Percentiles rank a stretch among this genome's conserved stretches.
These are phyloP conservation scores for Rutidosis leptorrhynchoides DNA, from an alignment of 129 eudicot species.

Conservation along the genomic window DNA sequence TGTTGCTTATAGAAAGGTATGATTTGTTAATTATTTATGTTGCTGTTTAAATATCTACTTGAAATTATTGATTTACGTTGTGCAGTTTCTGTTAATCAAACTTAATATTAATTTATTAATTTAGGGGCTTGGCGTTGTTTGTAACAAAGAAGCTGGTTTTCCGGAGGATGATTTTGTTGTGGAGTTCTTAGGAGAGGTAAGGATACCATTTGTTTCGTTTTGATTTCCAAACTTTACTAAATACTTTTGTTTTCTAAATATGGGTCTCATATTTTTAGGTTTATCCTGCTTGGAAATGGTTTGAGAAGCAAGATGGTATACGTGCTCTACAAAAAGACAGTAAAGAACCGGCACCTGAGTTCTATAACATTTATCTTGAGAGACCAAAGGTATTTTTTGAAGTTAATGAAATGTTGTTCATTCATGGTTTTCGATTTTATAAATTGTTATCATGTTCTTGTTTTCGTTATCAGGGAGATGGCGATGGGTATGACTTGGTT, in stretches of 20 bases:
- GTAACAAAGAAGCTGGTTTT: conserved; percentile 94
- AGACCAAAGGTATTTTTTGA: conserved; percentile 81
- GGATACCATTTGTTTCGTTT: conserved; percentile 14
- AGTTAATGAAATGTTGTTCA: background rate
- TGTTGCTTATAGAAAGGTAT: conserved; percentile 96
- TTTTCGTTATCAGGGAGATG: conserved; percentile 73
- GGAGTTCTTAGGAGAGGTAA: conserved; percentile 97
- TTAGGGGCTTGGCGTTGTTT: conserved; percentile 99
- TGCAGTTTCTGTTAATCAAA: conserved; percentile 9
- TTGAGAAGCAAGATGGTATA: conserved; percentile 98
- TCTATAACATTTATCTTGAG: conserved; percentile 94
- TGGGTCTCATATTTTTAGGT: conserved; percentile 38
- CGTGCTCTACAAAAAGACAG: conserved; percentile 86
- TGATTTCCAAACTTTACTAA: background rate
- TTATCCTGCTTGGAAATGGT: conserved; percentile 99
- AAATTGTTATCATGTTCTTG: conserved; percentile 16
- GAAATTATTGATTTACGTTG: background rate
- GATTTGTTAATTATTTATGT: no score
- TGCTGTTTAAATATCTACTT: background rate
- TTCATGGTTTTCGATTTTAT: background rate
- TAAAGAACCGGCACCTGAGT: conserved; percentile 94
- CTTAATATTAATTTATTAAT: conserved; percentile 11
- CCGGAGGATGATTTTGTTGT: conserved; percentile 88
- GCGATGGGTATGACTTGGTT: conserved; percentile 96
- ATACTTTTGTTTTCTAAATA: background rate